These are phyloP conservation scores for Apophysomyces trapeziformis DNA, from an alignment of 371 early-diverging fungal species.

Conservation along the genomic window DNA sequence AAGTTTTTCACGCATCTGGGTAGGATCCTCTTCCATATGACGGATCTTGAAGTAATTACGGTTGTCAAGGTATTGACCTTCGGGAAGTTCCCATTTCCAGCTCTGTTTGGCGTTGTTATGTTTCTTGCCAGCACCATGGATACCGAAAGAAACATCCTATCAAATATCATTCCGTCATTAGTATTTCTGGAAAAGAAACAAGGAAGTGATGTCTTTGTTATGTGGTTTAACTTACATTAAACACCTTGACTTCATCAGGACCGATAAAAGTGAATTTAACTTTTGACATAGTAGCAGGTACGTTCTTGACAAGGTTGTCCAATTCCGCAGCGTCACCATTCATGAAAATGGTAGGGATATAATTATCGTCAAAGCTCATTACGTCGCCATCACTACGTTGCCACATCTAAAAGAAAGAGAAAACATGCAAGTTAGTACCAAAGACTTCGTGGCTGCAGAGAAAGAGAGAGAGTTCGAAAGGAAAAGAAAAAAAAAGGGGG, in stretches of 20 bases:
- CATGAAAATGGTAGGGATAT: slow-evolving; percentile 58
- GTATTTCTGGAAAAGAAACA: not conserved
- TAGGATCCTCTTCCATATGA: slow-evolving; percentile 64
- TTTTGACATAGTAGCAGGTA: slow-evolving; percentile 20
- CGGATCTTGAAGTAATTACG: slow-evolving; percentile 61
- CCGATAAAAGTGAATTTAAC: slow-evolving; percentile 50
- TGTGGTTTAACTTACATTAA: slow-evolving; percentile 23
- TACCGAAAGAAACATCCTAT: slow-evolving; percentile 46
- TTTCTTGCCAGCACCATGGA: slow-evolving; percentile 59
- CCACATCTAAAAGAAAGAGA: slow-evolving; percentile 29
- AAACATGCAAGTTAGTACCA: too few species aligned
- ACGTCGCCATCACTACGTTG: slow-evolving; percentile 43
- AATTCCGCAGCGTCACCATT: slow-evolving; percentile 34
- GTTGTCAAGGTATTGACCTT: slow-evolving; percentile 37
- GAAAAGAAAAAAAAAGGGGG: not conserved
- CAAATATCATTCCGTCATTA: not conserved
- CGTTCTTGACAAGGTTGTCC: slow-evolving; percentile 38
- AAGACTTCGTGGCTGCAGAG: too few species aligned
- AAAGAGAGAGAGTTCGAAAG: too few species aligned
- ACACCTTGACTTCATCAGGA: slow-evolving; percentile 52
- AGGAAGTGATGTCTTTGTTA: not conserved
- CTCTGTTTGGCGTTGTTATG: slow-evolving; percentile 62
- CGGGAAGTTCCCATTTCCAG: slow-evolving; percentile 49
- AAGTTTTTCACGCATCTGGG: slow-evolving; percentile 65
- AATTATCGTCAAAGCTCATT: slow-evolving; percentile 56